Evolutionary conservation across 108 stramenopile genomes (phyloP).

Genomic region (Skeletonema grethae): DNA sequence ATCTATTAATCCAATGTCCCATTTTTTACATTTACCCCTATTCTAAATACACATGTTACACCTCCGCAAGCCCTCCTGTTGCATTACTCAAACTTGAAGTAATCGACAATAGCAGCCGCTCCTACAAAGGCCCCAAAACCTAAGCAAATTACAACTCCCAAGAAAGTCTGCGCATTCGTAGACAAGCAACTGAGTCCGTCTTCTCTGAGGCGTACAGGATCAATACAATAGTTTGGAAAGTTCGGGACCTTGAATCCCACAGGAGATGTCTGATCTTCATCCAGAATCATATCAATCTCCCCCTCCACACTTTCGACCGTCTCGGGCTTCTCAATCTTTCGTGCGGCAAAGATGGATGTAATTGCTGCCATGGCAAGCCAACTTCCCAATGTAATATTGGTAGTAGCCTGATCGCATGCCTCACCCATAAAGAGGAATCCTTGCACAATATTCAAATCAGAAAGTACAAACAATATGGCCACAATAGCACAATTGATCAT

Average conservation of each 20-base stretch:
- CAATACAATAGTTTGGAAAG: constrained; percentile 65
- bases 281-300: constrained; percentile 59
- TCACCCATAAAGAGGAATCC: constrained; percentile 58
- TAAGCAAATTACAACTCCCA: constrained; percentile 40
- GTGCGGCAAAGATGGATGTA: constrained; percentile 49
- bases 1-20: no score
- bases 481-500: constrained; percentile 54
- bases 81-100: not conserved
- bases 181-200: constrained; percentile 34
- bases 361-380: constrained; percentile 65
- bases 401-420: constrained; percentile 58
- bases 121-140: constrained; percentile 41
- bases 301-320: constrained; percentile 48
- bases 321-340: constrained; percentile 32
- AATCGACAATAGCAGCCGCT: constrained; percentile 36
- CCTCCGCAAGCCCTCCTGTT: not conserved
- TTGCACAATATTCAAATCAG: constrained; percentile 64
- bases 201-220: constrained; percentile 43
- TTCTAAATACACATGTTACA: no score
- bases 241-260: constrained; percentile 65
- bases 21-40: no score
- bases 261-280: constrained; percentile 61
- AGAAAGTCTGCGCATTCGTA: constrained; percentile 27
- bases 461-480: constrained; percentile 56
- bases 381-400: constrained; percentile 57